Percentiles rank a stretch among this genome's conserved stretches.
Conservation (phyloP, 495 filamentous ascomycete species). For the Aspergillus incahuasiensis region DNA sequence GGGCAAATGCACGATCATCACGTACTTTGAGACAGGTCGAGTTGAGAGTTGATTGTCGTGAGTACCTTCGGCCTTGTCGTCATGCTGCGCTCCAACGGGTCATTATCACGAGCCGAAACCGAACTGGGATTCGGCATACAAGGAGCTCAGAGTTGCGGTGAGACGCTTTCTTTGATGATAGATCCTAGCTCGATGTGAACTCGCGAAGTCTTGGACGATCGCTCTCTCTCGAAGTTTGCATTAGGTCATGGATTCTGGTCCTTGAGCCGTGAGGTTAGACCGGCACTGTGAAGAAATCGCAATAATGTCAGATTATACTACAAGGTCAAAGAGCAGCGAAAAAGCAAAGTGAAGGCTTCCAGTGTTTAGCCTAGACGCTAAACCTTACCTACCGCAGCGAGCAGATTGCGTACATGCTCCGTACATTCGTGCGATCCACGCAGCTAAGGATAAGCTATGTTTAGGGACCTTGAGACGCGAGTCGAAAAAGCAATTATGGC, state of each 20-base stretch:
- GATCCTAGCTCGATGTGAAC: neutral
- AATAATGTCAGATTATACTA: slow-evolving; percentile 10
- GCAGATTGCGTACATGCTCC: too few relatives aligned
- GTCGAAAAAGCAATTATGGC: slow-evolving; percentile 26
- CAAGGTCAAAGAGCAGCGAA: neutral
- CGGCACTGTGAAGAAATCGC: neutral
- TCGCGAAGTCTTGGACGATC: slow-evolving; percentile 3
- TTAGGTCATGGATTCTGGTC: slow-evolving; percentile 2
- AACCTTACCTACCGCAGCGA: slow-evolving; percentile 13
- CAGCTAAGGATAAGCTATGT: slow-evolving; percentile 30
- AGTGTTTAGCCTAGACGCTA: slow-evolving; percentile 5
- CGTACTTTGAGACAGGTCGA: slow-evolving; percentile 4
- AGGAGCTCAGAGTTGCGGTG: slow-evolving; percentile 17
- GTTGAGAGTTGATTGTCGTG: neutral
- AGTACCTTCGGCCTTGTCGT: neutral
- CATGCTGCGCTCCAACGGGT: slow-evolving; percentile 7
- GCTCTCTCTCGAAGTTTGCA: neutral
- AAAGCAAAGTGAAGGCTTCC: slow-evolving; percentile 10
- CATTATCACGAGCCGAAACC: neutral
- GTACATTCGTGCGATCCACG: slow-evolving; percentile 14
- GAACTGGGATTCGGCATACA: neutral
- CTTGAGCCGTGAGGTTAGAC: neutral
- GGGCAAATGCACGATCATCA: slow-evolving; percentile 12
- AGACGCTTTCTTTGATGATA: neutral
- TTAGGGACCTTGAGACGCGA: slow-evolving; percentile 18